These are phyloP conservation scores for Rosa multiflora DNA, from an alignment of 306 rosid genomes.

Conservation along the genomic window DNA sequence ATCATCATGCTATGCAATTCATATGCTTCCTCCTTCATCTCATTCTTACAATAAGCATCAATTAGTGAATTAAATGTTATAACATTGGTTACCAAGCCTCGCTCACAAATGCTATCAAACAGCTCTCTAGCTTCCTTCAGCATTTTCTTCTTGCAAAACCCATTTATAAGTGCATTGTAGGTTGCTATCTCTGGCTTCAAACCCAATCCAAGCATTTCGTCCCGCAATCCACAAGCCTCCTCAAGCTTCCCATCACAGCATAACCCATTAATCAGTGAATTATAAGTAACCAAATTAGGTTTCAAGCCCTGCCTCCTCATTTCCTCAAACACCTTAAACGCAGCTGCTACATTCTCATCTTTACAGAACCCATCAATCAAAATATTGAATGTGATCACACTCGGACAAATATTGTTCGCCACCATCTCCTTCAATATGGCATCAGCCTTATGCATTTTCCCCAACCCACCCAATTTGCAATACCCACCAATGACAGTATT, in stretches of 20 bases:
- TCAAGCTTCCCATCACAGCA: conserved; percentile 52
- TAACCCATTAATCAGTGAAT: conserved; percentile 70
- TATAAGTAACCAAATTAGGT: conserved; percentile 62
- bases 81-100: conserved; percentile 59
- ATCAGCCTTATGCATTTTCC: conserved; percentile 82
- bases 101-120: conserved; percentile 47
- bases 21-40: conserved; percentile 67
- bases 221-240: conserved; percentile 61
- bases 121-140: conserved; percentile 59
- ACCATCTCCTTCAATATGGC: conserved; percentile 78
- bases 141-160: conserved; percentile 68
- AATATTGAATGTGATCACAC: conserved; percentile 57
- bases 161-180: conserved; percentile 71
- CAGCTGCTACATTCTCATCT: conserved; percentile 63
- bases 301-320: conserved; percentile 69
- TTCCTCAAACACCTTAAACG: conserved; percentile 59
- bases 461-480: conserved; percentile 69
- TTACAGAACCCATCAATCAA: conserved; percentile 83
- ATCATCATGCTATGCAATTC: conserved; percentile 44
- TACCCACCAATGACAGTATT: conserved; percentile 68
- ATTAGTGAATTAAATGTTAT: conserved; percentile 68
- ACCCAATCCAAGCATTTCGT: conserved; percentile 50
- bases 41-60: conserved; percentile 75
- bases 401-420: conserved; percentile 50
- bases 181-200: conserved; percentile 64